A percentile compares a stretch with the other conserved stretches of the same genome.
These are phyloP conservation scores for Planoprotostelium fungivorum DNA, from an alignment of 78 protist species.

Conservation along the genomic window DNA sequence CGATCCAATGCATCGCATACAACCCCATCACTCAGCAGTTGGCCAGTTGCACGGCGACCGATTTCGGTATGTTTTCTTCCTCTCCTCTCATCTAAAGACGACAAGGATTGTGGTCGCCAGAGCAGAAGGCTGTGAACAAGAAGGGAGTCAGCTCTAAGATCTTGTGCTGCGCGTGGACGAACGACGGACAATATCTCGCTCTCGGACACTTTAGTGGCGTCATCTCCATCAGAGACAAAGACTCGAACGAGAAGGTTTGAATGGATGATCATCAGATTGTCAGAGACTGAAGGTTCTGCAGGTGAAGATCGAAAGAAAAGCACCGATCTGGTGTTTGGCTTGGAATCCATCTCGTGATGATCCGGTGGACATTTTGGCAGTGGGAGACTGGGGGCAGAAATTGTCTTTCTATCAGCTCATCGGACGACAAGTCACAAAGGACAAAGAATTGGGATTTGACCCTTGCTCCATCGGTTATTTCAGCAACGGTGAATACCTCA, in stretches of 20 bases:
- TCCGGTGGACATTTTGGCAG: constrained; percentile 53
- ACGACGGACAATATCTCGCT: constrained; percentile 74
- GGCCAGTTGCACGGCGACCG: constrained; percentile 56
- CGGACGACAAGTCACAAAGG: constrained; percentile 23
- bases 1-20: constrained; percentile 58
- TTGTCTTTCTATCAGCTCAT: constrained; percentile 47
- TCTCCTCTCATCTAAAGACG: not conserved
- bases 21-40: constrained; percentile 72
- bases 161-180: constrained; percentile 60
- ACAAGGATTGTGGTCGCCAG: constrained; percentile 68
- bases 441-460: constrained; percentile 54
- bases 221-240: constrained; percentile 44
- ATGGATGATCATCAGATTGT: not conserved
- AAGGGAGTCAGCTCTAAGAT: constrained; percentile 29
- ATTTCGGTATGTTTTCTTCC: constrained; percentile 43
- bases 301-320: constrained; percentile 10
- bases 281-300: too few species aligned
- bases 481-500: constrained; percentile 56
- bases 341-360: constrained; percentile 42
- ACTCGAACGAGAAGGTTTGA: constrained; percentile 17
- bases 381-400: constrained; percentile 72
- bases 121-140: constrained; percentile 54
- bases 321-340: constrained; percentile 63
- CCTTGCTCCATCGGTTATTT: constrained; percentile 59
- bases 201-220: constrained; percentile 65